Conservation (phyloP, 1,284 basidiomycete species). For the Ceratobasidium sp. region DNA sequence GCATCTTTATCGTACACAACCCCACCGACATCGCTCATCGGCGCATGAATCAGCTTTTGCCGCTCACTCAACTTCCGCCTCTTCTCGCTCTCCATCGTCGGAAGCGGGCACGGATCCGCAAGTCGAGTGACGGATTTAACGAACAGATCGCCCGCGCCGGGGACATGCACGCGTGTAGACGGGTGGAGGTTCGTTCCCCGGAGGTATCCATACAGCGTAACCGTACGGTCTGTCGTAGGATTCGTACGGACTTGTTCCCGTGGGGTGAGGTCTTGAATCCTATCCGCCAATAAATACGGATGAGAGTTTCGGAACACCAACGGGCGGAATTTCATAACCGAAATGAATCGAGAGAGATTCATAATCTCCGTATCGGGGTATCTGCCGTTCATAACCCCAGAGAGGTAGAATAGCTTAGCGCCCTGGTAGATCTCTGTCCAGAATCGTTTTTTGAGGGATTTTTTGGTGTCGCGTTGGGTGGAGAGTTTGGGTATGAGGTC, state of each 20-base stretch:
- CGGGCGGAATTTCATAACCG: constrained; percentile 98
- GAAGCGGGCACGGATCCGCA: constrained; percentile 94
- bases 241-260: constrained; percentile 85
- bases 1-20: constrained; percentile 99
- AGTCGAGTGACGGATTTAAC: constrained; percentile 83
- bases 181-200: constrained; percentile 89
- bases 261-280: constrained; percentile 94
- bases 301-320: constrained; percentile 96
- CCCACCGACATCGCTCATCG: constrained; percentile 98
- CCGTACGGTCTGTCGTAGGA: constrained; percentile 90
- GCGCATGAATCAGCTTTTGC: constrained; percentile 95
- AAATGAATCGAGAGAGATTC: constrained; percentile 95
- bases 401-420: constrained; percentile 98
- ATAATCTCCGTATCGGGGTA: constrained; percentile 98
- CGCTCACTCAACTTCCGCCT: constrained; percentile 94
- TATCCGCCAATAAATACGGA: constrained; percentile 96
- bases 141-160: constrained; percentile 90
- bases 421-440: constrained; percentile 99
- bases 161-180: constrained; percentile 92
- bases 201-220: constrained; percentile 96
- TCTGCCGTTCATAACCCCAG: constrained; percentile 96
- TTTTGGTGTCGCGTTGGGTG: constrained; percentile 92
- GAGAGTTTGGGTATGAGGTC: constrained; percentile 96
- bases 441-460: constrained; percentile 97
- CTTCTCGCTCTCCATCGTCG: constrained; percentile 93